A percentile compares a stretch with the other conserved stretches of the same genome.
Conservation (phyloP, 768 basidiomycete genomes). For the Rhodotorula taiwanensis region DNA sequence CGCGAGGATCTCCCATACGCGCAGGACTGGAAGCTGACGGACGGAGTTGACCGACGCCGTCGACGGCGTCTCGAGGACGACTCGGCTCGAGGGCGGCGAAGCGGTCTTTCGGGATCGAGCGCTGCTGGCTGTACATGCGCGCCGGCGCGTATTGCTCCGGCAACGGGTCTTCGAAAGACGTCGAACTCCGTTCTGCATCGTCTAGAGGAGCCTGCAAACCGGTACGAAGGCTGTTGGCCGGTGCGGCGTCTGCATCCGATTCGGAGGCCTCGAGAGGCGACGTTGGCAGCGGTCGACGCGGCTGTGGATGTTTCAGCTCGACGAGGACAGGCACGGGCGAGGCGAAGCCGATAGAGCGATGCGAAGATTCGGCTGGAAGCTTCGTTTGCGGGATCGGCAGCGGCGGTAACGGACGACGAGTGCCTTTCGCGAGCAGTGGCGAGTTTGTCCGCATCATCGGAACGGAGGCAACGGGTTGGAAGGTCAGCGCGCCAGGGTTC, state of each 20-base stretch:
- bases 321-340: no score
- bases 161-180: slow-evolving; percentile 16
- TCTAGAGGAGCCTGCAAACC: no score
- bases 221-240: no score
- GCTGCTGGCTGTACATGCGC: not conserved
- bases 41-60: no score
- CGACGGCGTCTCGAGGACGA: not conserved
- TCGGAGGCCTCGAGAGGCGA: not conserved
- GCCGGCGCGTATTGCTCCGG: slow-evolving; percentile 13
- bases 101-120: not conserved
- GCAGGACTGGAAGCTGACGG: slow-evolving; percentile 6
- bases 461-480: no score
- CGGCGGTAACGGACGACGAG: slow-evolving; percentile 21
- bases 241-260: no score
- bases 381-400: slow-evolving; percentile 24
- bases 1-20: slow-evolving; percentile 16
- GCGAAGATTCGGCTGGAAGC: no score
- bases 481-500: no score
- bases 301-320: slow-evolving; percentile 4
- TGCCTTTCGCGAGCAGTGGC: not conserved
- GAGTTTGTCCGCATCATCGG: no score
- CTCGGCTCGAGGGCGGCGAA: not conserved
- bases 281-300: slow-evolving; percentile 10
- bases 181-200: not conserved
- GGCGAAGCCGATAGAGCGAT: not conserved